Base-by-base conservation (phyloP, 1,284 basidiomycete species). In the Microbotryum lychnidis-dioicae region DNA sequence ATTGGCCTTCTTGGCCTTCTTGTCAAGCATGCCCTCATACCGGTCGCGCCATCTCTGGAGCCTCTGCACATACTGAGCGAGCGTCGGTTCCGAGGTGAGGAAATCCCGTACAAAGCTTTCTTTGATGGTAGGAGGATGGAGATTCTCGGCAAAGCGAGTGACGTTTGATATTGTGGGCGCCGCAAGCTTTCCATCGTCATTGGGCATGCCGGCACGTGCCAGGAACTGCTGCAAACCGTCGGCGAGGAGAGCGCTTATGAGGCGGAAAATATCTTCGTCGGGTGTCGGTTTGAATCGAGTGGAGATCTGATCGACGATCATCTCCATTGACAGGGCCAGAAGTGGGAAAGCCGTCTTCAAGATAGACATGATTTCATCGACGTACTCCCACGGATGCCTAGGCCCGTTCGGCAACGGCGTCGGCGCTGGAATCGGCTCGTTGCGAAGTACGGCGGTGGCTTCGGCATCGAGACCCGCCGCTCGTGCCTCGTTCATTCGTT, bases 291-390 rank as follows among this genome's bases (percentile, higher is more conserved):
- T 97, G 80, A 97, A 97, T 51, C 93, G 84, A 66, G 86, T 83
- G 49, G 85, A 82, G 69, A 98, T 88, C 76, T 98, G 94, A 72
- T 99, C 96, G 23, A 96, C 89, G 81, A 98, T 89, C 53, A 92
- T 96, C 77, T 99, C 96, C 81, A 99, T 83, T 58, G 91, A 96
- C 37, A 97, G 80, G 29, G 94, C 90, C 25, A 99, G 82, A 20
- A 99, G 81, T 0, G 96, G 96, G 80, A 96, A 97, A 1, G 91
- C 88, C 0, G 94, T 97, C 79, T 98, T 98, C 72, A 98, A 81
- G 59, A 92, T 87, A 73, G 93, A 88, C 54, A 93, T 84, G 65
- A 98, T 86, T 73, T 98, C 97, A 54, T 99, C 96, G 18, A 97
- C 85, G 71, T 89, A 83, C 63, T 97, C 94, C 83, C 85, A 91